Base-by-base conservation (phyloP, 1,139 yeast genomes). In the Taphrina wiesneri region DNA sequence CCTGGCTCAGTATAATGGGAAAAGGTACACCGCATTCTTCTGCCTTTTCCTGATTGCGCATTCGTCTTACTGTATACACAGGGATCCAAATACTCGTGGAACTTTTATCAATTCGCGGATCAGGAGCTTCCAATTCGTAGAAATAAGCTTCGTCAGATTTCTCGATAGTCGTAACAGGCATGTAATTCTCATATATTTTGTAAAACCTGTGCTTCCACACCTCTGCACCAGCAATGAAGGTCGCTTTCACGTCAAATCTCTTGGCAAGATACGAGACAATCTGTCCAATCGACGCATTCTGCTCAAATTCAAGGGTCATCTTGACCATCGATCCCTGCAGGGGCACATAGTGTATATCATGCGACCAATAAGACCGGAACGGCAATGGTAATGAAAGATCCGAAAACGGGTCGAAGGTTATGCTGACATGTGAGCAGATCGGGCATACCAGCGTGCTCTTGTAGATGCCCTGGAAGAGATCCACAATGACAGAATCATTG, bases 391-490 rank as follows among this genome's bases (percentile, higher is more conserved):
- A 78, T 0, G 99, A 92, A 70, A 93, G 78, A 73, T 91, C 98
- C 78, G 86, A 90, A 74, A 86, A 93, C 0, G 99, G 99, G 74
- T 93, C 99, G 77, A 92, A 93, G 0, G 98, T 92, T 28, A 92
- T 83, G 32, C 96, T 88, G 2, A 90, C 85, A 71, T 88, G 88
- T 11, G 82, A 75, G 76, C 99, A 93, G 23, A 79, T 86, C 0
- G 99, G 98, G 74, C 99, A 93, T 6, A 88, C 83, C 68, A 93
- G 79, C 0, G 97, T 90, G 2, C 97, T 90, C 75, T 90, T 89
- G 75, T 93, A 93, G 73, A 91, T 75, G 0, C 98, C 98, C 7
- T 93, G 90, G 78, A 93, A 93, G 67, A 93, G 78, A 74, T 93
- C 98, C 49, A 86, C 82, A 32, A 93, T 85, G 0, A 89, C 83